Evolutionary conservation across 179 eudicot genomes (phyloP).

Genomic region (Beta lomatogona): DNA sequence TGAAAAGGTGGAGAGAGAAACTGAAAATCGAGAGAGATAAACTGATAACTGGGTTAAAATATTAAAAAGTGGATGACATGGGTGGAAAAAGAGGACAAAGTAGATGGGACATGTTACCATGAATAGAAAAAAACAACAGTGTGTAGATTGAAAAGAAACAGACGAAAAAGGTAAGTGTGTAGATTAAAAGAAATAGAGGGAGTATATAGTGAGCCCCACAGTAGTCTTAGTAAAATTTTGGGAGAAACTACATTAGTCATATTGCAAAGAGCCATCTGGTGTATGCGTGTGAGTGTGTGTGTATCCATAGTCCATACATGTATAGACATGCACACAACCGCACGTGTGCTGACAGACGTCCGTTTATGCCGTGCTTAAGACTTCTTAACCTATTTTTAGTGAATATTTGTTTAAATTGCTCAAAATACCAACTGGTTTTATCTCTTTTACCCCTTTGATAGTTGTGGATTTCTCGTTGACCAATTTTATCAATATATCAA

Average conservation of each 20-base stretch:
- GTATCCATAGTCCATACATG: no score
- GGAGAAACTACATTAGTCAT: not conserved
- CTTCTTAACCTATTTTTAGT: not conserved
- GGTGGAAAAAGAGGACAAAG: no score
- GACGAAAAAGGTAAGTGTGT: no score
- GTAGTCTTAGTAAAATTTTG: not conserved
- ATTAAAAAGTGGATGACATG: no score
- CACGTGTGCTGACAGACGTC: no score
- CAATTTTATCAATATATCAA: conserved; percentile 4
- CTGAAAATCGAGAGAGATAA: no score
- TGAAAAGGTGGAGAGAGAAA: no score
- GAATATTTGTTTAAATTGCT: not conserved
- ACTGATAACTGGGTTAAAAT: no score
- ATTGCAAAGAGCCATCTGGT: not conserved
- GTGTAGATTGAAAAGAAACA: no score
- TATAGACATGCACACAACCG: not conserved
- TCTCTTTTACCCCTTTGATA: not conserved
- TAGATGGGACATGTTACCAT: no score
- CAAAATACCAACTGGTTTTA: not conserved
- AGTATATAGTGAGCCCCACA: not conserved
- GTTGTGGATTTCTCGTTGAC: not conserved
- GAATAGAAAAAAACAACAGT: no score
- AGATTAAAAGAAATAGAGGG: no score
- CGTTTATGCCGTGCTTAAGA: not conserved
- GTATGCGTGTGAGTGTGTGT: not conserved